phyloP scores from a whole-genome alignment of 2,329 filamentous ascomycete species.

The Fusarium hostae region DNA sequence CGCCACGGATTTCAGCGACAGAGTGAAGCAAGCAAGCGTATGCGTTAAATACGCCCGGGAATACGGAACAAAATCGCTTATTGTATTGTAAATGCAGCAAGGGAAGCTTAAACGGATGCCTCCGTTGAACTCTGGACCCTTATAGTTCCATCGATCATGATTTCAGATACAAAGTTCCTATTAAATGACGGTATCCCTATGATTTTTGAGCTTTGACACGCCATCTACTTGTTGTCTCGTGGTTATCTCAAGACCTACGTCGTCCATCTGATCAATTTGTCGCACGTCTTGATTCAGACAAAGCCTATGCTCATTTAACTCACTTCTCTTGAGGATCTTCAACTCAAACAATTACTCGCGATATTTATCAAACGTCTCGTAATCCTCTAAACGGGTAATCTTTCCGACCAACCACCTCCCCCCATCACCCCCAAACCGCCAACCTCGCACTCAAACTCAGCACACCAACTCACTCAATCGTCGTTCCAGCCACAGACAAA shows the following conservation, averaged over 20 bases:
- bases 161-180: neutral
- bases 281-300: conserved; percentile 5
- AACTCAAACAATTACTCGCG: neutral
- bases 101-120: neutral
- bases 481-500: conserved; percentile 33
- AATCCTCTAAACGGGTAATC: conserved; percentile 20
- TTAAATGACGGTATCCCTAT: conserved; percentile 1
- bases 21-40: conserved; percentile 12
- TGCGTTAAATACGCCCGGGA: conserved; percentile 15
- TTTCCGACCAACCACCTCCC: conserved; percentile 32
- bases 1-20: conserved; percentile 40
- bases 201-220: neutral
- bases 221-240: conserved; percentile 1
- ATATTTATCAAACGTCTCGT: conserved; percentile 16
- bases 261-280: neutral
- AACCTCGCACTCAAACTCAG: conserved; percentile 19
- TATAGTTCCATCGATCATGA: neutral
- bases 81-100: neutral
- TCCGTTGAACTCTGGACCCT: conserved; percentile 13
- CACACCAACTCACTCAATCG: conserved; percentile 22
- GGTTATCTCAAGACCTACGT: neutral
- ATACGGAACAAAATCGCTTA: conserved; percentile 9
- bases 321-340: neutral
- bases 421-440: conserved; percentile 5
- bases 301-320: neutral